phyloP scores from a whole-genome alignment of 805 yeast species.

The Saturnispora zaruensis region DNA sequence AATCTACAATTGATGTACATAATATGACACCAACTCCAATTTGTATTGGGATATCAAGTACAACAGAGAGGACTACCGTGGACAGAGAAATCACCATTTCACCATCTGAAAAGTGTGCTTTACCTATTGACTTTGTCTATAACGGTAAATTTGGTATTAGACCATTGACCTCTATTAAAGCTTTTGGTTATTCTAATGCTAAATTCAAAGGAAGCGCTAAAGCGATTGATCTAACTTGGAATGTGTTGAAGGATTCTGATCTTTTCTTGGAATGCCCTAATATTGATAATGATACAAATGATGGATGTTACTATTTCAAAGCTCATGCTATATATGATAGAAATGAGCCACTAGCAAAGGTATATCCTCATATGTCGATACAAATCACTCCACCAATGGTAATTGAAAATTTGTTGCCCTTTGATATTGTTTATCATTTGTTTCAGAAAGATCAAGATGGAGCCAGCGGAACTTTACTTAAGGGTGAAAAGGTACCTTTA shows the following conservation, averaged over 20 bases:
- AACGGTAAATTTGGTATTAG: conserved; percentile 46
- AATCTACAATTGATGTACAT: conserved; percentile 63
- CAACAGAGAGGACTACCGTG: conserved; percentile 25
- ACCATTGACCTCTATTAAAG: conserved; percentile 45
- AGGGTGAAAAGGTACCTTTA: conserved; percentile 62
- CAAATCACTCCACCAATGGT: conserved; percentile 79
- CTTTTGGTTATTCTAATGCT: conserved; percentile 62
- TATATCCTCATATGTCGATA: conserved; percentile 79
- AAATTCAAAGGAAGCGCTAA: conserved; percentile 19
- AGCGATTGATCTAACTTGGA: conserved; percentile 48
- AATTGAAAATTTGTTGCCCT: conserved; percentile 78
- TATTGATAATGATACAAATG: conserved; percentile 26
- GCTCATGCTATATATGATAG: conserved; percentile 57
- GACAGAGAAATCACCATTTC: conserved; percentile 33
- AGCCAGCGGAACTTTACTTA: conserved; percentile 51
- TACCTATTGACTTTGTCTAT: conserved; percentile 69
- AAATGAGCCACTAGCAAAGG: conserved; percentile 60
- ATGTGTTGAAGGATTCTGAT: conserved; percentile 40
- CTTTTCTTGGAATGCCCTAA: conserved; percentile 54
- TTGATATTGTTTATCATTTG: conserved; percentile 63
- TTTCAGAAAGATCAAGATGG: conserved; percentile 69
- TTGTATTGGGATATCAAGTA: conserved; percentile 31
- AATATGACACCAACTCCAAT: conserved; percentile 62
- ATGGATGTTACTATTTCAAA: conserved; percentile 46
- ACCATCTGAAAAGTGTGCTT: conserved; percentile 51